phyloP scores from a whole-genome alignment of 148 eudicot species.

The Pharnaceum exiguum region DNA sequence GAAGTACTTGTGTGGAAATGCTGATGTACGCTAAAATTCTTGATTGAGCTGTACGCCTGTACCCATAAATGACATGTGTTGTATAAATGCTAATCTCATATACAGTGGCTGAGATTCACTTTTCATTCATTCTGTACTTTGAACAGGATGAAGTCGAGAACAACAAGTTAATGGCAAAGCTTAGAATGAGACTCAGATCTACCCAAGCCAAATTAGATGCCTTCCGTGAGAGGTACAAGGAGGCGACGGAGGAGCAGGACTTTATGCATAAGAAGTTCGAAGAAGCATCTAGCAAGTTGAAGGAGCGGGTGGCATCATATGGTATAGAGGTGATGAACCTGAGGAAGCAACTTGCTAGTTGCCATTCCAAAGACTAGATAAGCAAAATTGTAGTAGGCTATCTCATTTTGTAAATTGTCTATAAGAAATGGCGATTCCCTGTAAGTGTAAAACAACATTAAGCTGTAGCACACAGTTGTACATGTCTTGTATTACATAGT shows the following conservation, averaged over 20 bases:
- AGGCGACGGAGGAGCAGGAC: constrained; percentile 48
- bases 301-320: constrained; percentile 43
- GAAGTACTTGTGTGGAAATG: no score
- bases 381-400: no score
- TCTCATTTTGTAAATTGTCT: no score
- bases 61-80: no score
- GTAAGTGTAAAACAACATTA: no score
- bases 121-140: not conserved
- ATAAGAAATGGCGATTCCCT: no score
- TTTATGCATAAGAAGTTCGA: constrained; percentile 53
- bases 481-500: no score
- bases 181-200: constrained; percentile 70
- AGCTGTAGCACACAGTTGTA: no score
- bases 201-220: constrained; percentile 58
- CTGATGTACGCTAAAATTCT: no score
- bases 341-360: constrained; percentile 63
- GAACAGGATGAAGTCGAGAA: constrained; percentile 37
- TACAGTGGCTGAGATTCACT: not conserved
- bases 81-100: no score
- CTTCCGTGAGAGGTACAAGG: constrained; percentile 45
- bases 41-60: no score
- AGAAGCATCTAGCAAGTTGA: constrained; percentile 56
- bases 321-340: constrained; percentile 50
- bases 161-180: constrained; percentile 51
- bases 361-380: constrained; percentile 15